phyloP scores from a whole-genome alignment of 2,329 filamentous ascomycete species.

The Arthrobotrys sphaeroides region DNA sequence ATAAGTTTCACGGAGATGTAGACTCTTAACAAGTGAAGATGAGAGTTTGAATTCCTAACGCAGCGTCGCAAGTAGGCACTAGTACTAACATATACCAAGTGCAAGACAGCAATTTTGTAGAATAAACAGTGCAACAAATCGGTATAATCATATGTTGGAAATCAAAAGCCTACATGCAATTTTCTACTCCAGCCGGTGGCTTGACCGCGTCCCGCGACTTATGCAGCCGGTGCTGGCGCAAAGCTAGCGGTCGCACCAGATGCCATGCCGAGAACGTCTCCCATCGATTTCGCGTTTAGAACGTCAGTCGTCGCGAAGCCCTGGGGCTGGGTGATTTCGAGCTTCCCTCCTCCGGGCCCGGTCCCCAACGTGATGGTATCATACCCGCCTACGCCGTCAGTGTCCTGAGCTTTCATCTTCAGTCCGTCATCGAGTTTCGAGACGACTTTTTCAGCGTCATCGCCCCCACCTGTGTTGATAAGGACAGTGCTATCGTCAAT shows the following conservation, averaged over 20 bases:
- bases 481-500: constrained; percentile 16
- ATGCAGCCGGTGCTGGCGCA: background rate
- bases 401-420: constrained; percentile 10
- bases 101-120: too few relatives aligned
- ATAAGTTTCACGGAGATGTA: too few relatives aligned
- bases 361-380: constrained; percentile 16
- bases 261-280: constrained; percentile 6
- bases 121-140: too few relatives aligned
- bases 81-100: too few relatives aligned
- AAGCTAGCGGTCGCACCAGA: background rate
- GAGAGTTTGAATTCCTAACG: too few relatives aligned
- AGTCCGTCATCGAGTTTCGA: constrained; percentile 7
- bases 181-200: too few relatives aligned
- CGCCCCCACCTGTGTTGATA: background rate
- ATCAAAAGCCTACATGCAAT: too few relatives aligned
- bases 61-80: too few relatives aligned
- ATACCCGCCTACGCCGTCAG: background rate
- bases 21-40: too few relatives aligned
- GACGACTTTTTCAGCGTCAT: constrained; percentile 13
- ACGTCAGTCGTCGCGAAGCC: constrained; percentile 14
- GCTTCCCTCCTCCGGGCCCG: constrained; percentile 12
- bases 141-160: too few relatives aligned
- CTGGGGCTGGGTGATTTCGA: constrained; percentile 16
- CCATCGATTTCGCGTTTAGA: background rate
- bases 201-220: too few relatives aligned